These are phyloP conservation scores for Candida mesenterica DNA, from an alignment of 1,139 yeast species.

Conservation along the genomic window DNA sequence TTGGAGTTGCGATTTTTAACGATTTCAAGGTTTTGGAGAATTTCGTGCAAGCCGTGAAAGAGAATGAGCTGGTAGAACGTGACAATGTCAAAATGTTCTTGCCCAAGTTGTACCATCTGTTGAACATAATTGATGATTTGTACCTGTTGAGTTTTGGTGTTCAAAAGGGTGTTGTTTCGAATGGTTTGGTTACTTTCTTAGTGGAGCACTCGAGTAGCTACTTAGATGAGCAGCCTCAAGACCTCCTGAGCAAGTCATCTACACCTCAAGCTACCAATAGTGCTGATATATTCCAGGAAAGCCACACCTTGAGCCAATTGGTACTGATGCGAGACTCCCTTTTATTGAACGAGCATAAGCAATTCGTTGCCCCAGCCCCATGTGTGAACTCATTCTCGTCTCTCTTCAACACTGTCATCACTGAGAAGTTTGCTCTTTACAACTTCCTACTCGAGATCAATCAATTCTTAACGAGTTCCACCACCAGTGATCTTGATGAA, in stretches of 20 bases:
- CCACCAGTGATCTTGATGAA: constrained; percentile 46
- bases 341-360: not conserved
- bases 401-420: constrained; percentile 23
- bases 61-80: constrained; percentile 15
- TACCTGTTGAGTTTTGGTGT: constrained; percentile 59
- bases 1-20: constrained; percentile 55
- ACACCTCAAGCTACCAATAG: too few relatives aligned
- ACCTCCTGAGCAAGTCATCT: too few relatives aligned
- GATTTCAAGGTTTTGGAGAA: constrained; percentile 54
- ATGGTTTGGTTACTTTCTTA: constrained; percentile 18
- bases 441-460: constrained; percentile 31
- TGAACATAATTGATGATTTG: constrained; percentile 53
- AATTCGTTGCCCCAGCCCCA: not conserved
- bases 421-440: constrained; percentile 30
- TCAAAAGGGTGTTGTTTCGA: constrained; percentile 34
- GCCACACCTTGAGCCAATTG: not conserved
- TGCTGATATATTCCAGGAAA: not conserved
- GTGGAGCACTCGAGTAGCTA: constrained; percentile 13
- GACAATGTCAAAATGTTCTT: constrained; percentile 43
- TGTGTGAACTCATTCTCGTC: constrained; percentile 7
- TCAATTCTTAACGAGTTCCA: constrained; percentile 16
- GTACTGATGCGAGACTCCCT: not conserved
- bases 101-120: constrained; percentile 49
- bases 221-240: not conserved
- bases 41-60: constrained; percentile 19